Conservation (phyloP, 2,329 filamentous ascomycete genomes). For the Sporothrix dimorphospora region DNA sequence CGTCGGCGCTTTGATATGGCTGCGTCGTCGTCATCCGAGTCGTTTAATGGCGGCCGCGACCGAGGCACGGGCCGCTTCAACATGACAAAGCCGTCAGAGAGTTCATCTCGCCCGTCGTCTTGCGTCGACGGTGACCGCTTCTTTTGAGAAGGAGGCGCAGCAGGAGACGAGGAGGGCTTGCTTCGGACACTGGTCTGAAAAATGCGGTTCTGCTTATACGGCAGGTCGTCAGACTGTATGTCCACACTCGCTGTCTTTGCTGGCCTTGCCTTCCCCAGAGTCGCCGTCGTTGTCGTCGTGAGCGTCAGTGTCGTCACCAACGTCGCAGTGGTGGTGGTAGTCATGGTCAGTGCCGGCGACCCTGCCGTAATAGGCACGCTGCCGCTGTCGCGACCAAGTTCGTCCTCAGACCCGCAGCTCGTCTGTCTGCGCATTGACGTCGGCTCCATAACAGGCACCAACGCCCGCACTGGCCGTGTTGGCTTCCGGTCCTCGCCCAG, state of each 20-base stretch:
- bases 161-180: background rate
- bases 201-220: constrained; percentile 22
- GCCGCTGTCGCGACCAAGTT: background rate
- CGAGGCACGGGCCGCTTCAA: background rate
- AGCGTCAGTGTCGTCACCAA: background rate
- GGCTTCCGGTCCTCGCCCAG: constrained; percentile 38
- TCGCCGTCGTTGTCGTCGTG: background rate
- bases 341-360: background rate
- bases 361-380: background rate
- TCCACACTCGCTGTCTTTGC: background rate
- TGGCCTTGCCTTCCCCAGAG: background rate
- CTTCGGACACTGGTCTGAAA: constrained; percentile 27
- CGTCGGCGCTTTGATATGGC: background rate
- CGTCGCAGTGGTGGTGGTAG: background rate
- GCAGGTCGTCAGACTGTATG: background rate
- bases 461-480: background rate
- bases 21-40: background rate
- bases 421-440: background rate
- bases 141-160: background rate
- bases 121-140: background rate
- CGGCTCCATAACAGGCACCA: background rate
- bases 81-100: background rate
- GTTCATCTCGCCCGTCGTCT: background rate
- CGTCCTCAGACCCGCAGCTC: background rate
- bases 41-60: background rate